Evolutionary conservation across 169 alveolate species (phyloP), one percentile per base, ranked within the genome.

Genomic region (Plasmodium vivax): DNA sequence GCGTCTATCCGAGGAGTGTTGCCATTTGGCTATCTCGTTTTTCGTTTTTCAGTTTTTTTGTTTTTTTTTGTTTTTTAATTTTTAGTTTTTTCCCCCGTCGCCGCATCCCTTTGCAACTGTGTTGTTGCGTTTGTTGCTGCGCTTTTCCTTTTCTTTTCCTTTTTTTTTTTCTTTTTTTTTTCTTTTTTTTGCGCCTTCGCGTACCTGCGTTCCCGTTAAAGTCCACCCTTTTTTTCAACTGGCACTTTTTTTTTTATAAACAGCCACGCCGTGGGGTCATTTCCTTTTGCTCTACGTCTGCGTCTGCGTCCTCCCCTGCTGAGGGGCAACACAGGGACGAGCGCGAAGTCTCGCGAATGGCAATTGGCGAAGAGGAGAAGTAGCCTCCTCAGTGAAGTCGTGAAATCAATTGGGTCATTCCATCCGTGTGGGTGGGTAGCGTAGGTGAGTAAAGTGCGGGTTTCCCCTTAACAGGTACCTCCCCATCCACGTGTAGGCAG

Each of bases 41-140:
- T 82, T 82, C 45, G n/a, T 47, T 51, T 81, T 81, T 10, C 10
- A 23, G 74, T 81, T 81, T 27, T 16, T 36, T 43, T 9, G 58
- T 75, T 75, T 75, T 16, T 75, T 75, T 75, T 34, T 75, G 3
- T 7, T 34, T 79, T 82, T 82, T 82, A 82, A 82, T 54, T 82
- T 82, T 82, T 82, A 82, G 90, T 82, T 82, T 82, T 47, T 81
- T 34, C 45, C 47, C 41, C 56, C 41, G 14, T 74, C 56, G n/a
- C 82, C 34, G 0, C 32, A 74, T 74, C 32, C 32, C 4, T 19
- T 3, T 19, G 0, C 32, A n/a, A n/a, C n/a, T n/a, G n/a, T n/a
- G n/a, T n/a, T n/a, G n/a, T n/a, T n/a, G 34, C 51, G 41, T 74
- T 36, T 74, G 34, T 74, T 16, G 10, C 12, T 74, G 83, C 43